Evolutionary conservation across 352 stramenopile genomes (phyloP).

Genomic region (Globisporangium carolinianum): DNA sequence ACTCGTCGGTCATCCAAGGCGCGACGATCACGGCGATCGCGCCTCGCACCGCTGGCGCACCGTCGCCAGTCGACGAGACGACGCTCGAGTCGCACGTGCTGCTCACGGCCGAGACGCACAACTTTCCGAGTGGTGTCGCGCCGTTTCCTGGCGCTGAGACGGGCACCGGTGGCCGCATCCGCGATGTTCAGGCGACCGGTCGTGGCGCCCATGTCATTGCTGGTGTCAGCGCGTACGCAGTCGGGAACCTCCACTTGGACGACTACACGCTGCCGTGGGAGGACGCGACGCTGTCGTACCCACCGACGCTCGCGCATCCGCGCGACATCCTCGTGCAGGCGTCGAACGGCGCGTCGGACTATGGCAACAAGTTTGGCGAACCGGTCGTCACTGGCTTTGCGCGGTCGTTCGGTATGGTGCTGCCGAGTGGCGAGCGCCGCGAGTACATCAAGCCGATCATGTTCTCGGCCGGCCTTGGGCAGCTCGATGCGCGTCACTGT

Average conservation of each 20-base stretch:
- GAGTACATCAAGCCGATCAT: constrained; percentile 99
- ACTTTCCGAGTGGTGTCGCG: constrained; percentile 96
- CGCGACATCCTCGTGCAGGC: constrained; percentile 96
- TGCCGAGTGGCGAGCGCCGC: constrained; percentile 92
- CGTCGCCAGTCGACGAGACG: constrained; percentile 58
- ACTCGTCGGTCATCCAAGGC: constrained; percentile 96
- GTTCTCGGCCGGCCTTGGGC: constrained; percentile 97
- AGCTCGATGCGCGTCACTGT: constrained; percentile 92
- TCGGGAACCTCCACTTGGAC: constrained; percentile 95
- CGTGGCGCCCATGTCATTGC: constrained; percentile 94
- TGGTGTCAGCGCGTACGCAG: constrained; percentile 82
- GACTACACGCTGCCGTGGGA: constrained; percentile 97
- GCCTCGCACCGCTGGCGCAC: constrained; percentile 52
- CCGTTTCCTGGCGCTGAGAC: constrained; percentile 96
- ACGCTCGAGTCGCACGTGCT: constrained; percentile 91
- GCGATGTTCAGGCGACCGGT: constrained; percentile 98
- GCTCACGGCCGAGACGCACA: constrained; percentile 99
- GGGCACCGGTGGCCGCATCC: constrained; percentile 95
- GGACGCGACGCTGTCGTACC: constrained; percentile 88
- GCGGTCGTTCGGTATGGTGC: constrained; percentile 94
- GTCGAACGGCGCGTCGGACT: constrained; percentile 98
- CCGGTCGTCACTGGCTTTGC: constrained; percentile 98
- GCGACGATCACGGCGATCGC: constrained; percentile 86
- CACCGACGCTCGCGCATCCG: constrained; percentile 85
- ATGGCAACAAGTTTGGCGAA: constrained; percentile 99